These are phyloP conservation scores for Sporothrix euskadiensis DNA, from an alignment of 2,329 filamentous ascomycete genomes.

Conservation along the genomic window DNA sequence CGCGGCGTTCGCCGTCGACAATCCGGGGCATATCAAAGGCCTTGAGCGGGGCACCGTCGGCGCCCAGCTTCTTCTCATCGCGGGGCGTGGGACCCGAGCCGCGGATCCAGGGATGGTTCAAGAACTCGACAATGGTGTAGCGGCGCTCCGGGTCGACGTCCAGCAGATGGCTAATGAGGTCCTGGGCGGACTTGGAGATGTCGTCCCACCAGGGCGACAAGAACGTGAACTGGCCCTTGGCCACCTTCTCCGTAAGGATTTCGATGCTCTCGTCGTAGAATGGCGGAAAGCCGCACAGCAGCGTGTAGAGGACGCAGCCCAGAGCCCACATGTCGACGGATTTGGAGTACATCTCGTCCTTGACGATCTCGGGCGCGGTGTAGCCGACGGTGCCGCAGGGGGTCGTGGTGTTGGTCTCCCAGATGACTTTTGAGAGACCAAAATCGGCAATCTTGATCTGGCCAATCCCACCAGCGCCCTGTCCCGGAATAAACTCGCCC, in stretches of 20 bases:
- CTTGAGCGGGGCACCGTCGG: constrained; percentile 47
- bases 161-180: constrained; percentile 88
- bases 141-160: constrained; percentile 94
- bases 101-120: constrained; percentile 91
- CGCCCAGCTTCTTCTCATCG: constrained; percentile 57
- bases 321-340: constrained; percentile 99
- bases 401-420: constrained; percentile 98
- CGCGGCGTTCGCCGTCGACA: constrained; percentile 63
- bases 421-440: constrained; percentile 94
- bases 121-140: constrained; percentile 89
- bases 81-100: constrained; percentile 59
- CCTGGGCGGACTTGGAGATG: constrained; percentile 91
- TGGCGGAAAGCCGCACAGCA: constrained; percentile 95
- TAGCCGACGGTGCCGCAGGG: constrained; percentile 99
- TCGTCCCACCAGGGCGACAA: constrained; percentile 99
- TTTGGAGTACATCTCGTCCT: constrained; percentile 98
- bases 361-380: constrained; percentile 97
- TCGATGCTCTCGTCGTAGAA: constrained; percentile 99
- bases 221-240: constrained; percentile 94
- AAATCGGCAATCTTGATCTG: constrained; percentile 98
- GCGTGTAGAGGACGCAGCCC: constrained; percentile 92
- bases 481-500: constrained; percentile 81
- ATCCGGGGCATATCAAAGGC: constrained; percentile 60
- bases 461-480: constrained; percentile 87
- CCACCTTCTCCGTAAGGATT: constrained; percentile 95